A percentile compares a stretch with the other conserved stretches of the same genome.
Evolutionary conservation across 805 yeast species (phyloP).

Genomic region (Teunomyces stri): DNA sequence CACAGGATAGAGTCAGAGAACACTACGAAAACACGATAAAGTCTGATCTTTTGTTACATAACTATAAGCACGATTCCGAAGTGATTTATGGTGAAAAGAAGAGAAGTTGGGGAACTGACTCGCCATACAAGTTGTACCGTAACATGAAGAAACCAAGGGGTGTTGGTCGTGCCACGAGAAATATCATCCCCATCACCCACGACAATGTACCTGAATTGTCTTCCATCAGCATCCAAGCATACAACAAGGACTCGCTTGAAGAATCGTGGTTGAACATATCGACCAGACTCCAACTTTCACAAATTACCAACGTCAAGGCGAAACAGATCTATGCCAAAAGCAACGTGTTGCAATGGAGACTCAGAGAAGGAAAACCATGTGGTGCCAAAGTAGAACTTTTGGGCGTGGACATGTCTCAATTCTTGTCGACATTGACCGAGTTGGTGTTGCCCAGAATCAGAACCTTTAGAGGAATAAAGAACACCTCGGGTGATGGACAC

Average conservation of each 20-base stretch:
- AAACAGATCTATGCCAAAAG: constrained; percentile 67
- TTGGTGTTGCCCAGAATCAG: constrained; percentile 90
- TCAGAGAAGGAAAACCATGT: constrained; percentile 84
- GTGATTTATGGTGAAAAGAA: constrained; percentile 62
- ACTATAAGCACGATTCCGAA: constrained; percentile 64
- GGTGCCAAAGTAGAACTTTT: constrained; percentile 80
- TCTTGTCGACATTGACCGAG: constrained; percentile 82
- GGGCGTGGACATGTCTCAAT: constrained; percentile 84
- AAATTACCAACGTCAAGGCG: constrained; percentile 90
- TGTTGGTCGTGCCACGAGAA: constrained; percentile 68
- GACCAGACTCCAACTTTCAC: constrained; percentile 79
- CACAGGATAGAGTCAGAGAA: constrained; percentile 75
- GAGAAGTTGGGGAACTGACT: constrained; percentile 81
- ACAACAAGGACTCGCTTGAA: constrained; percentile 66
- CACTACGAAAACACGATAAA: constrained; percentile 73
- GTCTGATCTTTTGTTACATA: constrained; percentile 74
- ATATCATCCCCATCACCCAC: constrained; percentile 64
- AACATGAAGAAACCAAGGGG: constrained; percentile 75
- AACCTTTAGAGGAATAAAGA: constrained; percentile 77
- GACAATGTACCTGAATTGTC: constrained; percentile 70
- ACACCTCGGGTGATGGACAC: constrained; percentile 73
- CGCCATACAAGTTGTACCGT: constrained; percentile 89
- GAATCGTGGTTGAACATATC: constrained; percentile 72
- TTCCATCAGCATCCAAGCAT: constrained; percentile 72
- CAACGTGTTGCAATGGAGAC: constrained; percentile 81